Base-by-base conservation (phyloP, 1,139 yeast genomes). In the Hansenula lynferdii region DNA sequence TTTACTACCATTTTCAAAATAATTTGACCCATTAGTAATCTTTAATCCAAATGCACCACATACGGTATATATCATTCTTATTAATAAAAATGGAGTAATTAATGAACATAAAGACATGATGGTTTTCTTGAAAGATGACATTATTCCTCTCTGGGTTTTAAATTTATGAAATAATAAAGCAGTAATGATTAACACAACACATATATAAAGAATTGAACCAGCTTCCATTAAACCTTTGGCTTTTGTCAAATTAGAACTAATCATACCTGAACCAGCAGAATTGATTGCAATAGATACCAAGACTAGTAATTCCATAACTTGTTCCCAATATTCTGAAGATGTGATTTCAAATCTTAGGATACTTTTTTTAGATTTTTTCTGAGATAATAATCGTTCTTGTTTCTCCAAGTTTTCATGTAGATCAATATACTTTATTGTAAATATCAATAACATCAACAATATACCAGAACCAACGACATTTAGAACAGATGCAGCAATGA, bases 41-140 rank as follows among this genome's bases (percentile, higher is more conserved):
- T 43, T 36, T 16, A 44, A 31, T 8, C 40, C 41, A 6, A 41
- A 37, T 4, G 48, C 41, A 6, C 38, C 37, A 19, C 35, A 43
- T 11, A 34, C 42, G 9, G 32, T 24, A 23, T 37, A 31, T 23
- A 37, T 21, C 11, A 37, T 34, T 32, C 38, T 38, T 8, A 35
- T 30, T 1, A 34, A 10, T 10, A 40, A 14, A 22, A 40, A 34
- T 15, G 40, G 37, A 3, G 28, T 15, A 6, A 21, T 26, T n/a
- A 36, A 23, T 3, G 38, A 32, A 24, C 18, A 32, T 7, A 17
- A 16, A 16, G 25, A 30, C 21, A 31, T 22, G 23, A 31, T 35
- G 9, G 22, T 35, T 11, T 15, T 21, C 20, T 30, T 30, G 29
- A 17, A 27, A 11, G 29, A 12, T 36, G 34, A 17, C 17, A 23